Conservation (phyloP, 208 protist species). For the Acanthamoeba castellanii region DNA sequence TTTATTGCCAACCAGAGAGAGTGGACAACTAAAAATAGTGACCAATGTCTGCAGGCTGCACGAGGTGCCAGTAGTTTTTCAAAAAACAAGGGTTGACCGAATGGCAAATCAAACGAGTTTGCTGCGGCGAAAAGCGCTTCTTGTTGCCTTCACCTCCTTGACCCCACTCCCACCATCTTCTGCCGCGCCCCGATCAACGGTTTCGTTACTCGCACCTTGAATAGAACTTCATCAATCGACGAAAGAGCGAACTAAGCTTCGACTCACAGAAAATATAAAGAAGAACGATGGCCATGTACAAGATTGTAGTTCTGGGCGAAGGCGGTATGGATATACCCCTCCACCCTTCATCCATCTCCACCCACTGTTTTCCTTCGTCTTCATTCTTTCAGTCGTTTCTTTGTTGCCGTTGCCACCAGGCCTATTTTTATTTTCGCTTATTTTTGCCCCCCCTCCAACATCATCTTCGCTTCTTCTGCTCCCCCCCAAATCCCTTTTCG, state of each 20-base stretch:
- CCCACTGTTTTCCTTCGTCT: background rate
- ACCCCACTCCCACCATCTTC: background rate
- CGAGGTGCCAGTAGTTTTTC: background rate
- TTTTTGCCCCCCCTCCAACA: background rate
- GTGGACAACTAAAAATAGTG: background rate
- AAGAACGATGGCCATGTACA: constrained; percentile 55
- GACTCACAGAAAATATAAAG: no score
- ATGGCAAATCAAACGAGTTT: background rate
- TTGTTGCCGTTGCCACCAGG: no score
- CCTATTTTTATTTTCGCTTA: no score
- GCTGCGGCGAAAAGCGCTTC: background rate
- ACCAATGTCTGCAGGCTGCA: background rate
- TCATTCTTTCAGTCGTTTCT: background rate
- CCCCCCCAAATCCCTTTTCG: no score
- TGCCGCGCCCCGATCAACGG: background rate
- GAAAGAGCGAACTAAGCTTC: background rate
- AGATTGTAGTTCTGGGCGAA: constrained; percentile 47
- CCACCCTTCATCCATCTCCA: background rate
- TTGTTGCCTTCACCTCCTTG: background rate
- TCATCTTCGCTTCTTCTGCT: no score
- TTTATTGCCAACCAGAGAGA: no score
- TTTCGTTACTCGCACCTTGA: background rate
- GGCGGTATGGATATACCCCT: constrained; percentile 1
- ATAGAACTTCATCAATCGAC: background rate
- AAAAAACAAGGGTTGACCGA: background rate